Conservation (phyloP, 352 stramenopile genomes). For the Pythium folliculosum region DNA sequence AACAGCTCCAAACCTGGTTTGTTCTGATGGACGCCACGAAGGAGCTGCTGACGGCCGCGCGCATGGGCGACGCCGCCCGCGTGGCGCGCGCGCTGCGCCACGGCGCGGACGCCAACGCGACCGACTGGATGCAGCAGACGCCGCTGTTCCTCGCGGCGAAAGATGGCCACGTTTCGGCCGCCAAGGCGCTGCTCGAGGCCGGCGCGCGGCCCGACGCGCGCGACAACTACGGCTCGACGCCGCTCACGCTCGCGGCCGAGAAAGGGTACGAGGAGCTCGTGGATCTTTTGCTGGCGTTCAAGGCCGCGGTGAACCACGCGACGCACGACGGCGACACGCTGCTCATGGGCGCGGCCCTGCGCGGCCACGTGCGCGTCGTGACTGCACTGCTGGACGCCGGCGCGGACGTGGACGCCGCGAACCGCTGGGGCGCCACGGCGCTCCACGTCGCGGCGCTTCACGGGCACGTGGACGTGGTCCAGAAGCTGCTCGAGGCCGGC, state of each 20-base stretch:
- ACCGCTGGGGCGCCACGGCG: constrained; percentile 29
- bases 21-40: neutral
- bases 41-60: constrained; percentile 6
- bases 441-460: constrained; percentile 25
- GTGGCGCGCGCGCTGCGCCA: constrained; percentile 1
- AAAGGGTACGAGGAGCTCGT: constrained; percentile 34
- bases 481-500: constrained; percentile 30
- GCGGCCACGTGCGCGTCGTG: constrained; percentile 31
- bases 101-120: neutral
- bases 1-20: neutral
- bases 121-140: constrained; percentile 13
- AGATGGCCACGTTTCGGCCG: neutral
- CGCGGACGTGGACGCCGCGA: constrained; percentile 23
- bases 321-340: constrained; percentile 12
- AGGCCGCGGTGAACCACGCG: no score
- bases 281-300: constrained; percentile 9
- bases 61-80: constrained; percentile 8
- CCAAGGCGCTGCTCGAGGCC: constrained; percentile 7
- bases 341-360: constrained; percentile 32
- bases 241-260: constrained; percentile 35
- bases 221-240: constrained; percentile 21
- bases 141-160: constrained; percentile 9
- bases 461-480: neutral
- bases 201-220: neutral
- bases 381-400: constrained; percentile 33